Conservation (phyloP, 148 eudicot genomes). For the Mesembryanthemum crystallinum region DNA sequence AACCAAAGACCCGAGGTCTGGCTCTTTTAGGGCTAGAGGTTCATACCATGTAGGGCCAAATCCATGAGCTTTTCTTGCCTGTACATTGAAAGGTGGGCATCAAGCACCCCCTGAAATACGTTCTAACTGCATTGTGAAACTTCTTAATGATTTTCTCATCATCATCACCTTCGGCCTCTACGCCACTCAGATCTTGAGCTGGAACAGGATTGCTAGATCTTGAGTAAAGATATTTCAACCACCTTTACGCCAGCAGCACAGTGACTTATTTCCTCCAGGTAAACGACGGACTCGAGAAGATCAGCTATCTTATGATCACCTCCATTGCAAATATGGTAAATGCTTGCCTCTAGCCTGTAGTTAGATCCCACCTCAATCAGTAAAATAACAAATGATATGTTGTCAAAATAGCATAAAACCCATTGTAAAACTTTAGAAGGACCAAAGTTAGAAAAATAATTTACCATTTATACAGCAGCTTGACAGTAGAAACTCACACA, state of each 20-base stretch:
- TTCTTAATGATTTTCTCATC: constrained; percentile 48
- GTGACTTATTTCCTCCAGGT: constrained; percentile 92
- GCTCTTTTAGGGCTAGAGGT: constrained; percentile 71
- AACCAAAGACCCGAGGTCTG: too few relatives aligned
- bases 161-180: constrained; percentile 22
- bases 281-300: constrained; percentile 67
- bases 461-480: background rate
- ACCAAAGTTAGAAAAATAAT: background rate
- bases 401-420: background rate
- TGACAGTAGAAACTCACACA: background rate
- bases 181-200: constrained; percentile 13
- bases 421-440: background rate
- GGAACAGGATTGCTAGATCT: constrained; percentile 39
- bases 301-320: constrained; percentile 86
- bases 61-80: constrained; percentile 95
- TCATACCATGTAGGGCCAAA: constrained; percentile 90
- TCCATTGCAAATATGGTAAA: constrained; percentile 80
- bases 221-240: constrained; percentile 80
- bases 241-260: constrained; percentile 94
- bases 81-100: constrained; percentile 94
- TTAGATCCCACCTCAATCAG: background rate
- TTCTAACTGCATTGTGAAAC: constrained; percentile 66
- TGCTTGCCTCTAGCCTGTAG: constrained; percentile 94
- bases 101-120: constrained; percentile 76
- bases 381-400: background rate